phyloP scores from a whole-genome alignment of 2,329 filamentous ascomycete genomes.

The Leptographium flavum region DNA sequence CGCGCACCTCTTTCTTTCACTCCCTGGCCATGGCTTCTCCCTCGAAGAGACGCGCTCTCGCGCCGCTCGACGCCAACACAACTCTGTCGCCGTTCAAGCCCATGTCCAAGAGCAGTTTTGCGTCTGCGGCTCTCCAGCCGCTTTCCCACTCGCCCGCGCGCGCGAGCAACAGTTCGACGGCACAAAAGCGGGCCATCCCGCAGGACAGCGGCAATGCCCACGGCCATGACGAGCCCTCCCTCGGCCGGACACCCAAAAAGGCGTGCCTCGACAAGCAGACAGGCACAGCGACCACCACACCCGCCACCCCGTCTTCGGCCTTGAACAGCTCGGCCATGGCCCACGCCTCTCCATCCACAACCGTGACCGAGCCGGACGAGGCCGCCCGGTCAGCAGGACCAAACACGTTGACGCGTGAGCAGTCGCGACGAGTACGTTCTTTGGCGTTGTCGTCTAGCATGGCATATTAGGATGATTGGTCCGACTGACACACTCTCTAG shows the following conservation, averaged over 20 bases:
- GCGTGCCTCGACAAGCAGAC: neutral
- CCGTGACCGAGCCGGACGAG: conserved; percentile 33
- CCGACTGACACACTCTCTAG: conserved; percentile 18
- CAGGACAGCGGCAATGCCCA: neutral
- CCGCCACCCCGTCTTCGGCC: conserved; percentile 29
- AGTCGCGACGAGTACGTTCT: conserved; percentile 34
- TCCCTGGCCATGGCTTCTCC: conserved; percentile 17
- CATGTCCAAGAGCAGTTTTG: neutral
- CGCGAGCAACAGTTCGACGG: no score
- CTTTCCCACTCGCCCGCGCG: no score
- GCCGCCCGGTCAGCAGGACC: conserved; percentile 7
- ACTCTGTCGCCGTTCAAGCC: conserved; percentile 14
- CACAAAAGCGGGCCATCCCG: conserved; percentile 2
- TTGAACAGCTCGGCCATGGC: conserved; percentile 32
- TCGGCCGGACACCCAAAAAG: neutral
- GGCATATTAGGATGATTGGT: neutral
- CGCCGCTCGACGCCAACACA: conserved; percentile 30
- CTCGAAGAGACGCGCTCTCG: conserved; percentile 33
- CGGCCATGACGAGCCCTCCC: no score
- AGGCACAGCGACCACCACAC: neutral
- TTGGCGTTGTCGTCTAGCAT: neutral
- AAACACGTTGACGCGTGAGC: conserved; percentile 27
- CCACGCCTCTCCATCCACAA: conserved; percentile 32
- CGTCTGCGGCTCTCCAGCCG: no score
- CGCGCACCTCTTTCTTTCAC: neutral